Percentiles rank a stretch among this genome's conserved stretches.
Conservation (phyloP, 345 rosid species). For the Geranium rotundifolium region DNA sequence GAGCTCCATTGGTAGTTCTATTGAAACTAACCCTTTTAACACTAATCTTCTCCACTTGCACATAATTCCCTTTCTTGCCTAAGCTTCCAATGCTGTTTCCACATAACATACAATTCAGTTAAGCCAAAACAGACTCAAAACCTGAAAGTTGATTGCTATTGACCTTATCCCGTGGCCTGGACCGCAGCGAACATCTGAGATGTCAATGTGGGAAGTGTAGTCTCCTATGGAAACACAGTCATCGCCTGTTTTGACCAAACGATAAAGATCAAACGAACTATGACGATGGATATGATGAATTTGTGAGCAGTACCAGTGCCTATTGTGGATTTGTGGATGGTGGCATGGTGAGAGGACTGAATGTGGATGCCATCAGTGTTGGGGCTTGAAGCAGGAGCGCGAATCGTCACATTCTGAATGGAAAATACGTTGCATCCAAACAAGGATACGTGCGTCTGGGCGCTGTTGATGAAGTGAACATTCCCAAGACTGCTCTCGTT, state of each 20-base stretch:
- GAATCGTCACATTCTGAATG: slow-evolving; percentile 13
- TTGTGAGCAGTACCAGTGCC: slow-evolving; percentile 13
- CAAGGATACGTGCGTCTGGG: slow-evolving; percentile 20
- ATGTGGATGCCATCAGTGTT: slow-evolving; percentile 37
- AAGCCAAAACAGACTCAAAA: not conserved
- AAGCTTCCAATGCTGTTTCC: slow-evolving; percentile 29
- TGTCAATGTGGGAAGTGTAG: slow-evolving; percentile 13
- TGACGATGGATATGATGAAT: too few species aligned
- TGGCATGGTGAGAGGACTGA: slow-evolving; percentile 10
- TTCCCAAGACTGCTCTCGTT: slow-evolving; percentile 14
- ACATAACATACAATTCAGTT: not conserved
- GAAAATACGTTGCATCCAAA: slow-evolving; percentile 1
- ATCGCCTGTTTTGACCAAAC: slow-evolving; percentile 18
- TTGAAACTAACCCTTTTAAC: slow-evolving; percentile 16
- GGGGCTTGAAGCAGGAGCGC: slow-evolving; percentile 26
- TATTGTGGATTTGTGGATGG: slow-evolving; percentile 13
- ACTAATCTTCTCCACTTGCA: slow-evolving; percentile 21
- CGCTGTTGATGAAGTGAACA: slow-evolving; percentile 18
- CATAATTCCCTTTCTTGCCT: slow-evolving; percentile 25
- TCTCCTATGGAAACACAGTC: slow-evolving; percentile 37
- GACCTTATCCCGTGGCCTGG: slow-evolving; percentile 44
- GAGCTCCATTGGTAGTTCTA: slow-evolving; percentile 25
- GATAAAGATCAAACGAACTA: not conserved
- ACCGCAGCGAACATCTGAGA: slow-evolving; percentile 23
- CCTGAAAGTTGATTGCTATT: not conserved